Percentiles rank a stretch among this genome's conserved stretches.
Evolutionary conservation across 345 rosid genomes (phyloP).

Genomic region (Boechera divaricarpa): DNA sequence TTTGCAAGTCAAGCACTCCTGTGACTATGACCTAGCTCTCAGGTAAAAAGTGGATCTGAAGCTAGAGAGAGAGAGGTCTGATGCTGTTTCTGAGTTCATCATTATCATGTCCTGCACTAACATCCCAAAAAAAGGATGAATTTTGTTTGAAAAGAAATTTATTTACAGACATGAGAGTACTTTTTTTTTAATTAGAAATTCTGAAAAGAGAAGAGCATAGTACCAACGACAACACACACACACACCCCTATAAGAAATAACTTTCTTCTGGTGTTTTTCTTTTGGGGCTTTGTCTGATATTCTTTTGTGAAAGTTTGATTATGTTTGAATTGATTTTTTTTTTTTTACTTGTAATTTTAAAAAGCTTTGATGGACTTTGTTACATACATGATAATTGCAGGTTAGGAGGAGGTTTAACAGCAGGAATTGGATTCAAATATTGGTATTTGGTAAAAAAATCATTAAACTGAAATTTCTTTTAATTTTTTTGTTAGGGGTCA

Average conservation of each 20-base stretch:
- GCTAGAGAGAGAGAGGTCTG: slow-evolving; percentile 21
- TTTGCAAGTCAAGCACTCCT: slow-evolving; percentile 45
- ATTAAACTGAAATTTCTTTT: background rate
- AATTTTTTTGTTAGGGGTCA: background rate
- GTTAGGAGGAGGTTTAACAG: background rate
- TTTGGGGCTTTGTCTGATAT: slow-evolving; percentile 32
- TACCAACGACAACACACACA: background rate
- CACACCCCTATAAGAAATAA: slow-evolving; percentile 3
- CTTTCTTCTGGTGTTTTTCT: slow-evolving; percentile 20
- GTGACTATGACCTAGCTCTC: slow-evolving; percentile 45
- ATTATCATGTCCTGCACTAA: slow-evolving; percentile 40
- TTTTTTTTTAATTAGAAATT: background rate
- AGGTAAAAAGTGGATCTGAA: slow-evolving; percentile 35
- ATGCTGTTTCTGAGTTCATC: slow-evolving; percentile 37
- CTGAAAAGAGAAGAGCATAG: slow-evolving; percentile 26
- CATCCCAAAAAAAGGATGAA: slow-evolving; percentile 29
- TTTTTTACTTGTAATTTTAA: background rate
- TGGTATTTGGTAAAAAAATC: background rate
- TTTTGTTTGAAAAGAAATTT: slow-evolving; percentile 12
- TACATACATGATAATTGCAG: background rate
- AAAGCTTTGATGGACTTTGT: background rate
- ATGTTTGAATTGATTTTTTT: background rate
- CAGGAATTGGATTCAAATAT: background rate
- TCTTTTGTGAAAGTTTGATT: slow-evolving; percentile 14
- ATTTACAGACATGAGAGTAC: slow-evolving; percentile 28